These are phyloP conservation scores for Candida easanensis DNA, from an alignment of 805 yeast genomes.

Conservation along the genomic window DNA sequence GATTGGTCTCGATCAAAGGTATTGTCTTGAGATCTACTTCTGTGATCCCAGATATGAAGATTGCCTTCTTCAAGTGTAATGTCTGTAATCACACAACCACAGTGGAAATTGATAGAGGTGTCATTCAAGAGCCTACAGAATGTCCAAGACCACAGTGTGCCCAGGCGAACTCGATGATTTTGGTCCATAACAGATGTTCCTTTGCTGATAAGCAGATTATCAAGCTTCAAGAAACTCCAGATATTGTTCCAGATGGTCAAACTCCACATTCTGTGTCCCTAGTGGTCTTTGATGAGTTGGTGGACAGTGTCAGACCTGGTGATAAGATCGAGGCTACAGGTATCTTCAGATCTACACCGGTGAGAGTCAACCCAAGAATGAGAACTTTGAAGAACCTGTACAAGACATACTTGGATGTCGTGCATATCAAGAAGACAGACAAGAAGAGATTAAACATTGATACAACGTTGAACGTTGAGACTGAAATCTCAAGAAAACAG, in stretches of 20 bases:
- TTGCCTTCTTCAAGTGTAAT: conserved; percentile 91
- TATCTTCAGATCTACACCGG: conserved; percentile 89
- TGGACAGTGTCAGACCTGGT: conserved; percentile 93
- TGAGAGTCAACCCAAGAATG: conserved; percentile 80
- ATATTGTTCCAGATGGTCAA: conserved; percentile 95
- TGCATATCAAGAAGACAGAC: conserved; percentile 86
- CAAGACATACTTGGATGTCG: conserved; percentile 93
- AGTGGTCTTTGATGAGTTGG: conserved; percentile 94
- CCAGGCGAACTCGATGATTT: conserved; percentile 80
- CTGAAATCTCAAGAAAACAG: conserved; percentile 49
- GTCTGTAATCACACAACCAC: conserved; percentile 92
- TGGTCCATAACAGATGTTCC: conserved; percentile 87
- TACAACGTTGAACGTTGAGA: conserved; percentile 53
- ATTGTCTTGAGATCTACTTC: conserved; percentile 85
- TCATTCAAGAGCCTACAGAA: conserved; percentile 85
- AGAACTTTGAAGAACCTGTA: conserved; percentile 79
- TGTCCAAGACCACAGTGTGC: conserved; percentile 91
- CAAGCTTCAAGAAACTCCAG: conserved; percentile 93
- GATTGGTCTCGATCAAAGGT: conserved; percentile 87
- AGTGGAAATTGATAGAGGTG: conserved; percentile 92
- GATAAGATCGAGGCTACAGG: conserved; percentile 96
- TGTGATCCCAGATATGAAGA: conserved; percentile 96
- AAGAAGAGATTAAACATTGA: conserved; percentile 80
- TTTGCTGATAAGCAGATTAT: conserved; percentile 96
- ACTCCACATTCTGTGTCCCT: conserved; percentile 95